A percentile compares a stretch with the other conserved stretches of the same genome.
Evolutionary conservation across 805 yeast species (phyloP).

Genomic region (Yarrowia sp.): DNA sequence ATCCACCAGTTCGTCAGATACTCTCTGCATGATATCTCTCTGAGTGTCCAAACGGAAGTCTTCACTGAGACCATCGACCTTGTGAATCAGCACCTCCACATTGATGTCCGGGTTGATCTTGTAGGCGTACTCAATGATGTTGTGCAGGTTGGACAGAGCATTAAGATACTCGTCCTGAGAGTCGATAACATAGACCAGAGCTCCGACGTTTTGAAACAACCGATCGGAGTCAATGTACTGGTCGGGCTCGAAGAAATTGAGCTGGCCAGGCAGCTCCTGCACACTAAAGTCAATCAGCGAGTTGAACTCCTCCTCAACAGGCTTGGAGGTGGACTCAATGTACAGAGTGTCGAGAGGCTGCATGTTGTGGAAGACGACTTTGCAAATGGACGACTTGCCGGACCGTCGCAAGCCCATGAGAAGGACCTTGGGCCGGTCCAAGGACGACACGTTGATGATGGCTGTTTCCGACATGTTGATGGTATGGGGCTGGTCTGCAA

Average conservation of each 20-base stretch:
- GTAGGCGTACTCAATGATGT: constrained; percentile 83
- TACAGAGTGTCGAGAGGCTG: constrained; percentile 91
- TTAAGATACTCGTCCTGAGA: constrained; percentile 92
- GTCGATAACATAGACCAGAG: constrained; percentile 91
- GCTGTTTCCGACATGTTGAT: constrained; percentile 20
- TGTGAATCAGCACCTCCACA: constrained; percentile 90
- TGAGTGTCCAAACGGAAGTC: constrained; percentile 94
- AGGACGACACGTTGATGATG: constrained; percentile 22
- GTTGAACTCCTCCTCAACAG: constrained; percentile 78
- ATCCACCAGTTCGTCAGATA: constrained; percentile 88
- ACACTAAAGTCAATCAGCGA: constrained; percentile 84
- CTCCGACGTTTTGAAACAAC: constrained; percentile 78
- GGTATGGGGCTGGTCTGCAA: no score
- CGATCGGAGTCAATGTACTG: constrained; percentile 63
- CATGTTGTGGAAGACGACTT: constrained; percentile 95
- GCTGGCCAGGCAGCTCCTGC: constrained; percentile 93
- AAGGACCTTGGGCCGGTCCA: constrained; percentile 62
- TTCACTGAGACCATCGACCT: constrained; percentile 91
- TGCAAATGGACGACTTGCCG: constrained; percentile 93
- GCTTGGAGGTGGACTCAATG: constrained; percentile 84
- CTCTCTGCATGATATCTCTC: constrained; percentile 92
- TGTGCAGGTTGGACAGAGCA: constrained; percentile 83
- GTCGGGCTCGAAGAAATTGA: constrained; percentile 82
- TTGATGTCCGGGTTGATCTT: constrained; percentile 80
- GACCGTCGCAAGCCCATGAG: constrained; percentile 80